Evolutionary conservation across 768 basidiomycete species (phyloP).

Genomic region (Tulasnella sp.): DNA sequence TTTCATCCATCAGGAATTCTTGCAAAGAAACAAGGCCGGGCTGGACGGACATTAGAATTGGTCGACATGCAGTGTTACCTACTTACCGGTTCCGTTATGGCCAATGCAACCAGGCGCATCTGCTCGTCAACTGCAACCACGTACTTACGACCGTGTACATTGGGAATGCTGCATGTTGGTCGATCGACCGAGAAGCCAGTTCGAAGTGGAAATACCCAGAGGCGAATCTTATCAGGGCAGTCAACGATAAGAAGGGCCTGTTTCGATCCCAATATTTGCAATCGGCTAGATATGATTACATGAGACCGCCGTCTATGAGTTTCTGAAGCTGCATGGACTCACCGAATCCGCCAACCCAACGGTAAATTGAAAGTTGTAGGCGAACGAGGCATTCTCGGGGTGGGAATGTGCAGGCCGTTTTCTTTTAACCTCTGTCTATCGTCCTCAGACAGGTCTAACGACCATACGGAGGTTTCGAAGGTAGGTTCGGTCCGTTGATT

Average conservation of each 20-base stretch:
- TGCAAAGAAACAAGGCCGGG: not conserved
- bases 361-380: not conserved
- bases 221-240: not conserved
- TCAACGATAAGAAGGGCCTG: conserved; percentile 12
- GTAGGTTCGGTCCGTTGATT: not conserved
- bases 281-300: not conserved
- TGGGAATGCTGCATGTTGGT: not conserved
- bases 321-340: not conserved
- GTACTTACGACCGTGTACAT: conserved; percentile 41
- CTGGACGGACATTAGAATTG: not conserved
- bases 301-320: not conserved
- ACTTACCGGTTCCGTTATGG: not conserved
- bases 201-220: conserved; percentile 1
- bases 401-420: not conserved
- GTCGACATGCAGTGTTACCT: not conserved
- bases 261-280: not conserved
- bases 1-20: conserved; percentile 47
- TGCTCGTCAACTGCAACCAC: conserved; percentile 54
- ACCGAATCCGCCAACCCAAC: not conserved
- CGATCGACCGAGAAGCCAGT: not conserved
- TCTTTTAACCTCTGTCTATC: not conserved
- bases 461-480: not conserved
- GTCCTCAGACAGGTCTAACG: not conserved
- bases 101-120: conserved; percentile 45
- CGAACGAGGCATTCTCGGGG: not conserved